These are phyloP conservation scores for Dactylellina cionopaga DNA, from an alignment of 2,329 filamentous ascomycete species.

Conservation along the genomic window DNA sequence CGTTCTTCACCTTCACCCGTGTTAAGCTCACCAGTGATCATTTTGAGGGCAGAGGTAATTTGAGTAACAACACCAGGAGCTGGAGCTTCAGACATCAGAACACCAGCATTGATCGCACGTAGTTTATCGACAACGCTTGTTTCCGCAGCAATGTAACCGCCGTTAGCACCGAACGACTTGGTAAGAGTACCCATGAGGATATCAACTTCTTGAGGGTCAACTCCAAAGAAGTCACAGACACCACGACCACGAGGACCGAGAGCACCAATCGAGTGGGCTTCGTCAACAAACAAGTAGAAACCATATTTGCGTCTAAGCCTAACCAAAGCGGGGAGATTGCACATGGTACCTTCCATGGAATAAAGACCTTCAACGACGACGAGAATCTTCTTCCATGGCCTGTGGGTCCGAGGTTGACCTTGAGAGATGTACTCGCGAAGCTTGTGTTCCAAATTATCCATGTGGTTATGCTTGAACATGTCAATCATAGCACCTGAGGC, in stretches of 20 bases:
- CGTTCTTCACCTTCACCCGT: constrained; percentile 96
- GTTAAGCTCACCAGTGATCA: constrained; percentile 86
- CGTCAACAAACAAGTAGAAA: constrained; percentile 93
- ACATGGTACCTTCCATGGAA: constrained; percentile 99
- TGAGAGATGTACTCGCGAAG: constrained; percentile 94
- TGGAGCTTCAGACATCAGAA: constrained; percentile 86
- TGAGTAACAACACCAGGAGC: constrained; percentile 88
- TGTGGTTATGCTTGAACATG: constrained; percentile 98
- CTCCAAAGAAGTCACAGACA: constrained; percentile 96
- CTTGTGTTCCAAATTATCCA: constrained; percentile 83
- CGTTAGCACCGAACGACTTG: constrained; percentile 98
- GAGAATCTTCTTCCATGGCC: constrained; percentile 98
- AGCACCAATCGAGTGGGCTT: constrained; percentile 94
- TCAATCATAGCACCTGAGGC: constrained; percentile 93
- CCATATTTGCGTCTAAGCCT: constrained; percentile 94
- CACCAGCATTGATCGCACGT: constrained; percentile 83
- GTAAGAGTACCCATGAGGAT: constrained; percentile 98
- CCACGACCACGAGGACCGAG: constrained; percentile 87
- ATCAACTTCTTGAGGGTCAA: constrained; percentile 87
- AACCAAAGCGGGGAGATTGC: constrained; percentile 90
- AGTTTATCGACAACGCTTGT: constrained; percentile 94
- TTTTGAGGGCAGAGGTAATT: constrained; percentile 83
- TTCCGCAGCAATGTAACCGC: constrained; percentile 90
- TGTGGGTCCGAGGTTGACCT: constrained; percentile 96
- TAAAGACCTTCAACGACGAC: constrained; percentile 96